A percentile compares a stretch with the other conserved stretches of the same genome.
phyloP scores from a whole-genome alignment of 1,284 basidiomycete genomes.

The Baeospora myosura region DNA sequence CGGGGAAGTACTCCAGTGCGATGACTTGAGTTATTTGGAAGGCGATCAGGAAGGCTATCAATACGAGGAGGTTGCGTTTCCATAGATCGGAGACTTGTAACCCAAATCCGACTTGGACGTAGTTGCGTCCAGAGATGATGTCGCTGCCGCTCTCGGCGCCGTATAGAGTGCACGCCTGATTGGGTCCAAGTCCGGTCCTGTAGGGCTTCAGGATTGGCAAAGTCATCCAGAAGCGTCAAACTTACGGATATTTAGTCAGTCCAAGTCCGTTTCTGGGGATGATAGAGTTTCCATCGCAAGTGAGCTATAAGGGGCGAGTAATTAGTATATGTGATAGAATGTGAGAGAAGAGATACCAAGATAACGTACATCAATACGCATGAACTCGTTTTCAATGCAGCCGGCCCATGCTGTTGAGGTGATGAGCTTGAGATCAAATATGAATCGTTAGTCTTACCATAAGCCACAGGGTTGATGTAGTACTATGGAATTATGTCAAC shows the following conservation, averaged over 20 bases:
- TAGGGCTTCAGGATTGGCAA: background rate
- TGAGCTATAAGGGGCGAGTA: conserved; percentile 31
- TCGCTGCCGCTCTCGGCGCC: conserved; percentile 45
- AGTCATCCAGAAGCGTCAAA: conserved; percentile 11
- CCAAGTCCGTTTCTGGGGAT: conserved; percentile 65
- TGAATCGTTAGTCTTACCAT: conserved; percentile 39
- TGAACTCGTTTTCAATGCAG: conserved; percentile 81
- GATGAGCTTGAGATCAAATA: background rate
- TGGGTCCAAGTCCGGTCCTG: conserved; percentile 46
- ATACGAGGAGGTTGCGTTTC: conserved; percentile 51
- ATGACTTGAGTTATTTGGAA: conserved; percentile 62
- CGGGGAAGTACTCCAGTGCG: conserved; percentile 57
- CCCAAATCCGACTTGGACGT: conserved; percentile 52
- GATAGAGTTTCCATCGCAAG: conserved; percentile 63
- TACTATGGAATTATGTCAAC: conserved; percentile 32
- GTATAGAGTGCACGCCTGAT: conserved; percentile 64
- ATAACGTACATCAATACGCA: conserved; percentile 47
- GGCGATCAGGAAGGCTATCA: conserved; percentile 56
- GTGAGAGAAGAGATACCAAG: background rate
- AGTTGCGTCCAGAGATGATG: conserved; percentile 45
- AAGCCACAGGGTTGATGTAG: conserved; percentile 72
- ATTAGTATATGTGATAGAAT: conserved; percentile 1
- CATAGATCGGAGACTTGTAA: conserved; percentile 48
- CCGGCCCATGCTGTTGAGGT: conserved; percentile 55
- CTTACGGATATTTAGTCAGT: conserved; percentile 61